Conservation (phyloP, 116 monocot genomes). For the Cymodocea nodosa region DNA sequence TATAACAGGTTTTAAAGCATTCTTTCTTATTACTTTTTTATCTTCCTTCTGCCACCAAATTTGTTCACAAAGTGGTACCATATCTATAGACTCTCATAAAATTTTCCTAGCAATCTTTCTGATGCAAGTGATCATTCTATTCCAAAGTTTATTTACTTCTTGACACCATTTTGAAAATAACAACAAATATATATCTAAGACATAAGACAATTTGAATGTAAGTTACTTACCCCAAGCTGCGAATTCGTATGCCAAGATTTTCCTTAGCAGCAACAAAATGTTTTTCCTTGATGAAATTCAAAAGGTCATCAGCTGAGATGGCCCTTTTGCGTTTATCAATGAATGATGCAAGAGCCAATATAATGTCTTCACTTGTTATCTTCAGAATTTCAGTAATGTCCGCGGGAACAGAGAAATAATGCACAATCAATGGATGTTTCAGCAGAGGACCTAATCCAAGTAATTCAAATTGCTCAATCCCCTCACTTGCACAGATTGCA, state of each 20-base stretch:
- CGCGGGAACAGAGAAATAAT: conserved; percentile 53
- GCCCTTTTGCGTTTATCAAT: conserved; percentile 23
- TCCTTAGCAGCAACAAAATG: conserved; percentile 43
- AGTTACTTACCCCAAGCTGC: conserved; percentile 52
- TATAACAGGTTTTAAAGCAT: too few relatives aligned
- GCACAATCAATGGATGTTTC: conserved; percentile 44
- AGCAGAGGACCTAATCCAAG: conserved; percentile 77
- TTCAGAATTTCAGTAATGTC: conserved; percentile 36
- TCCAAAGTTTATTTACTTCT: too few relatives aligned
- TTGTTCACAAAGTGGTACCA: too few relatives aligned
- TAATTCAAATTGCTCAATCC: conserved; percentile 59
- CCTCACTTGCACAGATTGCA: conserved; percentile 70
- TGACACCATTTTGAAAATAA: too few relatives aligned
- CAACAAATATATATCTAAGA: too few relatives aligned
- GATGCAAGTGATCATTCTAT: too few relatives aligned
- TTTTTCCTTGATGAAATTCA: conserved; percentile 51
- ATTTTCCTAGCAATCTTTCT: too few relatives aligned
- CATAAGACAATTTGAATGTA: background rate
- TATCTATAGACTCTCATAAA: too few relatives aligned
- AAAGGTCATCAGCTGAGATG: conserved; percentile 37
- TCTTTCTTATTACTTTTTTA: too few relatives aligned
- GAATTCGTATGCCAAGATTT: conserved; percentile 74
- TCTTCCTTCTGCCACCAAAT: too few relatives aligned
- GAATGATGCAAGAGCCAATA: conserved; percentile 25
- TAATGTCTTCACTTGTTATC: conserved; percentile 57